Evolutionary conservation across 805 yeast species (phyloP).

Genomic region (Ogataea siamensis): DNA sequence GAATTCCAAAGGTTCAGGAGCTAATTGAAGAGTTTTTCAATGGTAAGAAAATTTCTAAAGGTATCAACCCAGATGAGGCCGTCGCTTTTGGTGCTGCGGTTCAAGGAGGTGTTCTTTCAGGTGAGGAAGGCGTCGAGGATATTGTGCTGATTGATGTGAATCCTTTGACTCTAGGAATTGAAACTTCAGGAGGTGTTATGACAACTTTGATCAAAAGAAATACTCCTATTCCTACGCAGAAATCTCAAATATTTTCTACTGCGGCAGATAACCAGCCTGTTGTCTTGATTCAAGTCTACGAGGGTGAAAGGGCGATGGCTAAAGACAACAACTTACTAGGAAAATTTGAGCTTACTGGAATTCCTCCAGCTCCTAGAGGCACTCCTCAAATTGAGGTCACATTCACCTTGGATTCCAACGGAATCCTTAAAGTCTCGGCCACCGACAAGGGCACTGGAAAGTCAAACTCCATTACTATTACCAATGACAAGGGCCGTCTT

Average conservation of each 20-base stretch:
- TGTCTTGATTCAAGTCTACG: constrained; percentile 88
- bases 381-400: constrained; percentile 89
- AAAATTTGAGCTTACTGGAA: constrained; percentile 80
- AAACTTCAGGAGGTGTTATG: constrained; percentile 97
- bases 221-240: constrained; percentile 93
- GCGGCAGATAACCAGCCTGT: constrained; percentile 97
- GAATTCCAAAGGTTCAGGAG: constrained; percentile 98
- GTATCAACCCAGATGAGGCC: constrained; percentile 99
- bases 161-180: constrained; percentile 93
- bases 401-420: constrained; percentile 84
- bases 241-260: constrained; percentile 92
- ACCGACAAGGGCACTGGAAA: constrained; percentile 94
- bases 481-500: constrained; percentile 92
- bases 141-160: constrained; percentile 89
- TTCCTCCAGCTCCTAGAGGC: constrained; percentile 92
- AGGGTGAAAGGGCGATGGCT: constrained; percentile 95
- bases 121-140: constrained; percentile 91
- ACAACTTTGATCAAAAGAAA: constrained; percentile 92
- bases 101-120: constrained; percentile 96
- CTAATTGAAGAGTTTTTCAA: constrained; percentile 85
- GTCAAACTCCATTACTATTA: constrained; percentile 84
- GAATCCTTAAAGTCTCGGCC: constrained; percentile 83
- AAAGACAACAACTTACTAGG: constrained; percentile 90
- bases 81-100: constrained; percentile 99
- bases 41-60: constrained; percentile 95